These are phyloP conservation scores for Nephelium lappaceum DNA, from an alignment of 345 rosid genomes.

Conservation along the genomic window DNA sequence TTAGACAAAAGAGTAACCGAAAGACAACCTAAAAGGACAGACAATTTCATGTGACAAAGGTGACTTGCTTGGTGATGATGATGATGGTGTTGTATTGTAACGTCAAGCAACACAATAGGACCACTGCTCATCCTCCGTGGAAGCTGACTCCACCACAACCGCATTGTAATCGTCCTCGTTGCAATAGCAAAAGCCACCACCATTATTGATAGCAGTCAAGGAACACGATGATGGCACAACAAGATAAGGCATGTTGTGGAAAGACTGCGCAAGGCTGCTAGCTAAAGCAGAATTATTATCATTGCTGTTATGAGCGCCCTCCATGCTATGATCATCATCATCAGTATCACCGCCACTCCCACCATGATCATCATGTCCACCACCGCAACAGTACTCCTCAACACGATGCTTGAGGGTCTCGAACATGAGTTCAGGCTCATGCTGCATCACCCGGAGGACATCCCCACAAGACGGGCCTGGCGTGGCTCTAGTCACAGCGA, in stretches of 20 bases:
- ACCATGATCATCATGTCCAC: constrained; percentile 22
- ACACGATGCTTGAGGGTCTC: constrained; percentile 90
- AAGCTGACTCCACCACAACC: constrained; percentile 36
- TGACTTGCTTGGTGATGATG: background rate
- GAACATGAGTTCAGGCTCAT: constrained; percentile 97
- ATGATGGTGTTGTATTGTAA: background rate
- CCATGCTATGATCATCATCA: constrained; percentile 34
- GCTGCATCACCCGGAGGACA: constrained; percentile 92
- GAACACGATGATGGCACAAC: constrained; percentile 54
- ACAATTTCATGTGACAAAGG: constrained; percentile 1
- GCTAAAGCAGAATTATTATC: constrained; percentile 43
- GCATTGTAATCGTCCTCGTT: constrained; percentile 45
- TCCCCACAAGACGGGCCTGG: constrained; percentile 87
- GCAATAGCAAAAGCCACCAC: constrained; percentile 64
- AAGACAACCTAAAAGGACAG: constrained; percentile 34
- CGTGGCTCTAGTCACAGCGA: constrained; percentile 79
- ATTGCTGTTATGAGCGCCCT: background rate
- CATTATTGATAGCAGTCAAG: constrained; percentile 61
- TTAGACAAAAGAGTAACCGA: background rate
- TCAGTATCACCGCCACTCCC: constrained; percentile 28
- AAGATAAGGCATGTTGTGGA: constrained; percentile 93
- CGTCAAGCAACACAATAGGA: constrained; percentile 67
- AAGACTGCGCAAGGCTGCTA: constrained; percentile 63
- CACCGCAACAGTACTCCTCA: constrained; percentile 52
- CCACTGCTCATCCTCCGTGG: constrained; percentile 70